Evolutionary conservation across 805 yeast species (phyloP), one percentile per base, ranked within the genome.

Genomic region (Monosporozyma unispora): DNA sequence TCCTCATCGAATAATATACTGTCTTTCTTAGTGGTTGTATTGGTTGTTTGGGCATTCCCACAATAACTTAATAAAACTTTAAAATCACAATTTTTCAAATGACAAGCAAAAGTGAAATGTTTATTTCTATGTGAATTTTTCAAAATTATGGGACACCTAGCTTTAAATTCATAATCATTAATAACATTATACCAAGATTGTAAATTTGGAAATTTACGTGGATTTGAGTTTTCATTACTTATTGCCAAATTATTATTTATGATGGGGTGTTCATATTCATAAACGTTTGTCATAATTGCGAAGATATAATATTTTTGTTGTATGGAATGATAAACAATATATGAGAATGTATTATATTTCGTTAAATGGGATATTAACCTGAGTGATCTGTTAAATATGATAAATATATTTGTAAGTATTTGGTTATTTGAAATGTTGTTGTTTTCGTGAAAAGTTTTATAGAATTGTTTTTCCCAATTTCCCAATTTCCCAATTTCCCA

Each of bases 61-160:
- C 60, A 59, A 48, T 63, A 63, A 50, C 68, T 64, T 33, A 66
- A 48, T 42, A 64, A 47, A 18, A 66, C 62, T 46, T 62, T 64
- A 47, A 66, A 66, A 11, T 66, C 63, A 48, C 70, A 66, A 48
- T 56, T 54, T 48, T 64, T 64, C 45, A 62, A 48, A 52, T 63
- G 67, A 48, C 70, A 66, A 37, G 69, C 68, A 54, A 62, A 66
- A 43, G 70, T 66, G 53, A 62, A 66, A 54, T 66, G 69, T 46
- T 61, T 66, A 48, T 63, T 63, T 41, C 61, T 57, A 47, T 66
- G 70, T 10, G 69, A 64, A 50, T 66, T 66, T 51, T 66, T 66
- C 55, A 66, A 51, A 27, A 66, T 64, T 25, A 64, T 62, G 2
- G 70, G 70, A 41, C 67, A 63, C n/a, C 68, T 46, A 4, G 68